Evolutionary conservation across 176 grass and related monocot genomes (phyloP).

Genomic region (Poa pratensis): DNA sequence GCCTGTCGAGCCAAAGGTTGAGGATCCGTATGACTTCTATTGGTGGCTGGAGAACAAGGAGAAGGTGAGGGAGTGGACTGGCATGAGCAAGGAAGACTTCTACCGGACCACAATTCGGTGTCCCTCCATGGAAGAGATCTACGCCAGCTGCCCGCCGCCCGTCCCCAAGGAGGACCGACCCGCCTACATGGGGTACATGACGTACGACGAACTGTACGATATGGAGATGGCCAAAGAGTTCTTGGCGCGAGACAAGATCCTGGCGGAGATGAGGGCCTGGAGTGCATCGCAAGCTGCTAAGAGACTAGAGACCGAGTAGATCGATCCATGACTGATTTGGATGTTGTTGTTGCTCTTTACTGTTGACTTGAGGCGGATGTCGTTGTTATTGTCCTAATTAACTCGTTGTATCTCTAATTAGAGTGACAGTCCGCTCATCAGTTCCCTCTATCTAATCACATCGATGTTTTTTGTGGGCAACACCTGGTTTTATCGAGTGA

Average conservation of each 20-base stretch:
- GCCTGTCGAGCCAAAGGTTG: no score
- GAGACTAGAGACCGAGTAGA: neutral
- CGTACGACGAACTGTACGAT: neutral
- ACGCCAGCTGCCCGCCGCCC: no score
- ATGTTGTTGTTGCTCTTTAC: neutral
- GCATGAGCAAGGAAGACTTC: constrained; percentile 1
- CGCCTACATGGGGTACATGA: neutral
- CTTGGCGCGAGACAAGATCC: no score
- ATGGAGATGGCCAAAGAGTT: neutral
- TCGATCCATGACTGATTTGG: neutral
- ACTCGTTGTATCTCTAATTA: no score
- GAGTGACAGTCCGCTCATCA: no score
- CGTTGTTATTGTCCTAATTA: no score
- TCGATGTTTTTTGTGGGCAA: no score
- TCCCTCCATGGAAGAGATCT: neutral
- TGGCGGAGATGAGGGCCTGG: neutral
- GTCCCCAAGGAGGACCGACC: neutral
- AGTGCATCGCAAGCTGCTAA: neutral
- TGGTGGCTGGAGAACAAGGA: constrained; percentile 23
- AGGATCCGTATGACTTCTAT: neutral
- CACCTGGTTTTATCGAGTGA: no score
- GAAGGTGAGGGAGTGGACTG: neutral
- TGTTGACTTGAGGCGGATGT: no score
- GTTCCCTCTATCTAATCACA: no score
- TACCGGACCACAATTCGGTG: neutral